Evolutionary conservation across 345 rosid genomes (phyloP).

Genomic region (Pugionium dolabratum): DNA sequence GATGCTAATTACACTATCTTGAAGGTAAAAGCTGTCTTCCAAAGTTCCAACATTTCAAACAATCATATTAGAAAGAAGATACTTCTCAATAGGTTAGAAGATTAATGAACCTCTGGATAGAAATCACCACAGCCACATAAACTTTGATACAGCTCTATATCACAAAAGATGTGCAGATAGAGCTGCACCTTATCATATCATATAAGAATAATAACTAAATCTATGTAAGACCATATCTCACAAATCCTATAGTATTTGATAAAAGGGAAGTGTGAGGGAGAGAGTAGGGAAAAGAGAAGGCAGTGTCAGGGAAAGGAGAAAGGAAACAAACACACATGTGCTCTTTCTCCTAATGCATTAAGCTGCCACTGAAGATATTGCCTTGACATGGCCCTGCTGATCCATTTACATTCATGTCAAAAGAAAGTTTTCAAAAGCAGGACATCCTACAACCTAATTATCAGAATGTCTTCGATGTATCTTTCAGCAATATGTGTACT

Average conservation of each 20-base stretch:
- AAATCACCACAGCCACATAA: constrained; percentile 13
- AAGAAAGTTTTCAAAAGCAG: constrained; percentile 59
- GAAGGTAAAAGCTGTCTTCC: constrained; percentile 15
- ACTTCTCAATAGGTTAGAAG: constrained; percentile 6
- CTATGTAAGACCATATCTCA: constrained; percentile 23
- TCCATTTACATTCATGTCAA: constrained; percentile 97
- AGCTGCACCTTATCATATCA: constrained; percentile 14
- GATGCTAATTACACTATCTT: constrained; percentile 2
- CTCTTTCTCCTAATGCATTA: constrained; percentile 98
- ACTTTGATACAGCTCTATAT: not conserved
- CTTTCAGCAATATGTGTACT: constrained; percentile 46
- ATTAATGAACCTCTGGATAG: constrained; percentile 13
- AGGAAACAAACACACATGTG: constrained; percentile 99
- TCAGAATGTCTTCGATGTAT: constrained; percentile 46
- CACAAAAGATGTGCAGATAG: constrained; percentile 17
- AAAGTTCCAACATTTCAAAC: constrained; percentile 2
- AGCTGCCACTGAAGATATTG: constrained; percentile 98
- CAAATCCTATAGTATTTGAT: constrained; percentile 36
- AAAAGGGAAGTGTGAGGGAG: constrained; percentile 73
- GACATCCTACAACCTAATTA: constrained; percentile 75
- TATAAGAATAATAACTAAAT: constrained; percentile 18
- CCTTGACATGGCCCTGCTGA: constrained; percentile 99
- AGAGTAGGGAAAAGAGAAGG: constrained; percentile 79
- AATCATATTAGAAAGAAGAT: constrained; percentile 10
- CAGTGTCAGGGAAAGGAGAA: constrained; percentile 97